Evolutionary conservation across 2,329 filamentous ascomycete genomes (phyloP).

Genomic region (Fusarium sp.): DNA sequence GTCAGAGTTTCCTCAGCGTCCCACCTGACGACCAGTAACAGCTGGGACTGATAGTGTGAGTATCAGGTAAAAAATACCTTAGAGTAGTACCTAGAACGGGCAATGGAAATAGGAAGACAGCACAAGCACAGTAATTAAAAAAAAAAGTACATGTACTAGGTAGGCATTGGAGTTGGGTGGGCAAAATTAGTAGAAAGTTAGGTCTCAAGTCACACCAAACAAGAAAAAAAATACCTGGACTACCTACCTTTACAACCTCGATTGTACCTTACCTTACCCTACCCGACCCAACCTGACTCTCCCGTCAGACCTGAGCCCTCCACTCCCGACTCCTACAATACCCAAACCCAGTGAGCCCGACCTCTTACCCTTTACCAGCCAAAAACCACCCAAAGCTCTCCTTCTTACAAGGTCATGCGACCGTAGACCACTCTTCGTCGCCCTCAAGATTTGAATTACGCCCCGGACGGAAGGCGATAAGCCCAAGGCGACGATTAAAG

Average conservation of each 20-base stretch:
- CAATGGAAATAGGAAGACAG: not conserved
- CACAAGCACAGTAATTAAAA: not conserved
- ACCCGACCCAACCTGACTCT: slow-evolving; percentile 8
- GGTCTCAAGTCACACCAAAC: slow-evolving; percentile 39
- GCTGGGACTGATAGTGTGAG: not conserved
- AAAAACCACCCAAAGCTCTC: slow-evolving; percentile 38
- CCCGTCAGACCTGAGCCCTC: slow-evolving; percentile 12
- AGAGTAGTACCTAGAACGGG: not conserved
- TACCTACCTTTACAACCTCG: not conserved
- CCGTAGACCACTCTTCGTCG: slow-evolving; percentile 54
- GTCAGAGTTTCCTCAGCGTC: slow-evolving; percentile 40
- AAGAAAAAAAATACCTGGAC: slow-evolving; percentile 38
- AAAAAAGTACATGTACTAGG: slow-evolving; percentile 21
- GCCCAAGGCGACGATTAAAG: slow-evolving; percentile 61
- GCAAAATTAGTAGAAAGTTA: slow-evolving; percentile 22
- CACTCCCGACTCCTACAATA: not conserved
- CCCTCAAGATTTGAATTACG: slow-evolving; percentile 52
- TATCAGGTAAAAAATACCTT: slow-evolving; percentile 8
- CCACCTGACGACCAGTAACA: slow-evolving; percentile 22
- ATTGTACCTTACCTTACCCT: not conserved
- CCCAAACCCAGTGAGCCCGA: not conserved
- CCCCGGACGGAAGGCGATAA: slow-evolving; percentile 62
- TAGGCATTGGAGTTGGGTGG: slow-evolving; percentile 18
- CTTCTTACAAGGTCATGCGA: slow-evolving; percentile 56
- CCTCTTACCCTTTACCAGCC: slow-evolving; percentile 3